Evolutionary conservation across 2,329 filamentous ascomycete species (phyloP), one percentile per base, ranked within the genome.

Genomic region (Exophiala sp.): DNA sequence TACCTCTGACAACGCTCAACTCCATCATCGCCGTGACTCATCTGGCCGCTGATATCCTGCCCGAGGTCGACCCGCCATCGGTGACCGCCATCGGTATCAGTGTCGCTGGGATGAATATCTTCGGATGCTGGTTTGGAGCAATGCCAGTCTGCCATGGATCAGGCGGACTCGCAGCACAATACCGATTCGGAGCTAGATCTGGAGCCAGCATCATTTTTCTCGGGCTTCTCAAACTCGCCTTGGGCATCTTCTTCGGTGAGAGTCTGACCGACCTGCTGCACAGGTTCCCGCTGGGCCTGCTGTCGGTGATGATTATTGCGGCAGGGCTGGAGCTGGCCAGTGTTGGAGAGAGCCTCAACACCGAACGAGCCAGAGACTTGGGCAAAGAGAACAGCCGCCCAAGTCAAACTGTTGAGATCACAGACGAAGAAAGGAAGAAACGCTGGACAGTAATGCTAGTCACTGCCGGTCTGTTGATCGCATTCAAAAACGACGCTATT

Each of bases 131-230:
- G 86, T 94, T 95, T 62, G 90, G 90, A 41, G 86, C 85, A 3
- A 97, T 96, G 93, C 93, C 91, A 2, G 82, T 93, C 2, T 97
- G 93, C 64, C 93, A 97, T 65, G 91, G 91, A 3, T 88, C 88
- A 0, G 91, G 91, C 2, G 91, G 91, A 0, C 73, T 97, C 0
- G 93, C 93, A 3, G 93, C 86, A 0, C 91, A 97, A 65, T 88
- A 88, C 66, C 82, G 88, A 3, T 97, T 97, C 60, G 91, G 91
- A 0, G 90, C 91, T 3, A 82, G 91, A 41, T 94, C 87, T 52
- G 91, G 91, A 8, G 81, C 88, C 0, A 89, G 85, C 60, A 78
- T 96, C 54, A 80, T 96, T 46, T 65, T 95, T 19, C 78, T 97
- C 0, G 91, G 91, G 0, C 39, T 79, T 0, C 69, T 86, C 89